Evolutionary conservation across 805 yeast species (phyloP), one percentile per base, ranked within the genome.

Genomic region (Starmerella roubikii): DNA sequence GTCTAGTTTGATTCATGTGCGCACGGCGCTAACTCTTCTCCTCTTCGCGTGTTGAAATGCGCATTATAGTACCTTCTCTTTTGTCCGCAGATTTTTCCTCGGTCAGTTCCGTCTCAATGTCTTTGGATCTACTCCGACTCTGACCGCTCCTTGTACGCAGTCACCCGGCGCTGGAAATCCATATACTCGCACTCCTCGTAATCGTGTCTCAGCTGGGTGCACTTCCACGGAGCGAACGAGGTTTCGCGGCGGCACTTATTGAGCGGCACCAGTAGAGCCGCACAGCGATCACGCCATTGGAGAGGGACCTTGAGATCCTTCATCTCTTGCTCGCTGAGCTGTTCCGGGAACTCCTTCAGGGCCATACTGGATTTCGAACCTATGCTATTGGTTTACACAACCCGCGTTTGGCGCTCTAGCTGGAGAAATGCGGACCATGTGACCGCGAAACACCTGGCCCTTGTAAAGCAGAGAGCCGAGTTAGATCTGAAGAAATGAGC

Each of bases 121-220:
- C n/a, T 22, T 8, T 22, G 7, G 24, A 8, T 10, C 10, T 22
- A 22, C 24, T 22, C 24, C 24, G 11, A 29, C 35, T 37, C 26
- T 16, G 35, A 9, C 8, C 30, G 34, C 42, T 67, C 68, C 53
- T 73, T 70, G 58, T 79, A 65, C 61, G 78, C 86, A 55, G 74
- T 67, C 42, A 78, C 81, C 61, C 94, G 72, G 64, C 91, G 72
- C 57, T 75, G 69, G 64, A 78, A 81, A 56, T 83, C 93, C 58
- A 76, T 59, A 57, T 78, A 78, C 60, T 82, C 80, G 59, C 94
- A 82, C 56, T 79, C 79, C 59, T 82, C 94, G 67, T 85, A 83
- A 30, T 68, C 75, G 51, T 83, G 93, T 57, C 84, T 74, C 62
- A 78, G 83, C 47, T 78, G 78, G 42, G 69, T 46, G 53, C 94